A percentile compares a stretch with the other conserved stretches of the same genome.
phyloP scores from a whole-genome alignment of 805 yeast species.

The Lipomyces sp. region DNA sequence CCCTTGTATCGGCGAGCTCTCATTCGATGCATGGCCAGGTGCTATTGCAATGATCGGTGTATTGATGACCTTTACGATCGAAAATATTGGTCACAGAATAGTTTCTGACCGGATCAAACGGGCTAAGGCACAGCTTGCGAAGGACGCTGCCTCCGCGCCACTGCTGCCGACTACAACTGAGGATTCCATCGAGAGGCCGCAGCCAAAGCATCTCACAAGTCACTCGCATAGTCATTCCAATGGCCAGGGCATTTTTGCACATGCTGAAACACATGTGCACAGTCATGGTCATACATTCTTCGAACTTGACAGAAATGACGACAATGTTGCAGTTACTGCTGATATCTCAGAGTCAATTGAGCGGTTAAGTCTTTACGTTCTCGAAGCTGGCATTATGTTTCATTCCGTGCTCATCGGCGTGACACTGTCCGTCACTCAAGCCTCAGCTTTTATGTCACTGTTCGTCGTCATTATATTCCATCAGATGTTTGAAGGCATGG shows the following conservation, averaged over 20 bases:
- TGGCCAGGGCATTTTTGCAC: conserved; percentile 14
- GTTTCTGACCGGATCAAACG: conserved; percentile 29
- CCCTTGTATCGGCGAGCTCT: conserved; percentile 64
- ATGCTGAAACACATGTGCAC: conserved; percentile 17
- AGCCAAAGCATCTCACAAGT: neutral
- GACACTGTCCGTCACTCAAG: conserved; percentile 66
- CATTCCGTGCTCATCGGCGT: conserved; percentile 78
- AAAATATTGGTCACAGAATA: conserved; percentile 49
- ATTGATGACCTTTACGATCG: conserved; percentile 58
- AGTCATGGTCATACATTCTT: conserved; percentile 60
- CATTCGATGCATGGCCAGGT: conserved; percentile 62
- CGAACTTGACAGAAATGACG: conserved; percentile 12
- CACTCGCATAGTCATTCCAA: conserved; percentile 10
- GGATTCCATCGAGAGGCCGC: neutral
- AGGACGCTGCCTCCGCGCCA: conserved; percentile 9
- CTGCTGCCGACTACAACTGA: neutral
- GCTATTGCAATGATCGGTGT: conserved; percentile 56
- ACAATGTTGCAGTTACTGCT: conserved; percentile 1
- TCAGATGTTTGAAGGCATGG: conserved; percentile 85
- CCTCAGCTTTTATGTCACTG: conserved; percentile 67
- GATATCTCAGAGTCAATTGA: conserved; percentile 24
- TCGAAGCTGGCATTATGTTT: conserved; percentile 74
- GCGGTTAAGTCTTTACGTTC: conserved; percentile 44
- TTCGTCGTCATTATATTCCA: conserved; percentile 73
- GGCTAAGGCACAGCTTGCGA: conserved; percentile 10